Percentiles rank a stretch among this genome's conserved stretches.
Evolutionary conservation across 2,329 filamentous ascomycete genomes (phyloP).

Genomic region (Scolecobasidium constrictum): DNA sequence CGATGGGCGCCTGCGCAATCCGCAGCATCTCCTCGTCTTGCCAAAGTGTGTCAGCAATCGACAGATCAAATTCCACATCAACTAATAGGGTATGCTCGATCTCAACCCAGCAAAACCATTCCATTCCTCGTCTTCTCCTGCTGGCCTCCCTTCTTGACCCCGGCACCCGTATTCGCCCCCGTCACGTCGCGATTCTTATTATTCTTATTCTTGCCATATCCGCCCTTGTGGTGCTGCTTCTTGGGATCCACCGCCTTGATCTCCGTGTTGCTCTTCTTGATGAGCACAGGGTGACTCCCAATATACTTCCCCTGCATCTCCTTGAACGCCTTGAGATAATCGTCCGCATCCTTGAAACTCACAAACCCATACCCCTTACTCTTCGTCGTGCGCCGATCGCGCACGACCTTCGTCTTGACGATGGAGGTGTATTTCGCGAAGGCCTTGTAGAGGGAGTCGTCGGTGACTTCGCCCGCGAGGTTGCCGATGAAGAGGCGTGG

Average conservation of each 20-base stretch:
- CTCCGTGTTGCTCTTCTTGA: constrained; percentile 84
- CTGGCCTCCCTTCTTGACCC: constrained; percentile 24
- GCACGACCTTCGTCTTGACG: constrained; percentile 83
- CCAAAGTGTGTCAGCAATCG: too few relatives aligned
- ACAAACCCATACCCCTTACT: constrained; percentile 96
- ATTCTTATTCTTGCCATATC: constrained; percentile 21
- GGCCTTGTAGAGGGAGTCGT: constrained; percentile 89
- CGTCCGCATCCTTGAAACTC: constrained; percentile 87
- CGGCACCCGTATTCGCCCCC: constrained; percentile 18
- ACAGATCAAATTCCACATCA: too few relatives aligned
- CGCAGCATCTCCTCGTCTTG: too few relatives aligned
- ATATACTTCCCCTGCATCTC: constrained; percentile 99
- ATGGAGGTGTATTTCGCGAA: constrained; percentile 82
- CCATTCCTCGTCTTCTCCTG: constrained; percentile 24
- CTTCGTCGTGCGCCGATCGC: constrained; percentile 93
- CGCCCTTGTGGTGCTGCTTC: constrained; percentile 41
- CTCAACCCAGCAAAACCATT: constrained; percentile 24
- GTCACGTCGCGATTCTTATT: constrained; percentile 18
- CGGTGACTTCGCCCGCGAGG: constrained; percentile 91
- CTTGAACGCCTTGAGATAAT: constrained; percentile 91
- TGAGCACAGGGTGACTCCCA: constrained; percentile 82
- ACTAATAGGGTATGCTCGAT: too few relatives aligned
- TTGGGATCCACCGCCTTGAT: constrained; percentile 62
- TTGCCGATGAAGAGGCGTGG: constrained; percentile 95
- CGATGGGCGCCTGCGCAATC: too few relatives aligned